These are phyloP conservation scores for Nectriaceae sp. DNA, from an alignment of 2,329 filamentous ascomycete species.

Conservation along the genomic window DNA sequence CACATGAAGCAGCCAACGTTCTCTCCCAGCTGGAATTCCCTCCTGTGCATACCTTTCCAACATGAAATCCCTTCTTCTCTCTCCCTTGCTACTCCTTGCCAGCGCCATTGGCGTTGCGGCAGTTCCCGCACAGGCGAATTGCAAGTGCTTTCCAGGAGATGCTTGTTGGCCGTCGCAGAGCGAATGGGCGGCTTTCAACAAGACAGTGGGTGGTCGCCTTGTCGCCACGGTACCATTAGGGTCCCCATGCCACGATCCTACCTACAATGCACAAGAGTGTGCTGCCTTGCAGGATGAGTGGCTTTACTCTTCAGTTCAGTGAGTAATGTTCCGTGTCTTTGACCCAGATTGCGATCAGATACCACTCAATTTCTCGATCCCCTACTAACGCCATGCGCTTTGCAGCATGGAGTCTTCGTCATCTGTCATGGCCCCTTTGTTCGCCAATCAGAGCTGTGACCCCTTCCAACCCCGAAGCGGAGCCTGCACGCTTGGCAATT, in stretches of 20 bases:
- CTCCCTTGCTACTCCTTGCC: neutral
- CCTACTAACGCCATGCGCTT: neutral
- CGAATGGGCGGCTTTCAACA: constrained; percentile 54
- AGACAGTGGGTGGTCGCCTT: constrained; percentile 50
- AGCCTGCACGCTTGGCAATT: constrained; percentile 46
- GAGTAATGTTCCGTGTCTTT: constrained; percentile 1
- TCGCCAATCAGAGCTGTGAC: constrained; percentile 39
- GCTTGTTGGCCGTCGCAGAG: constrained; percentile 51
- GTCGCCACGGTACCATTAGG: constrained; percentile 55
- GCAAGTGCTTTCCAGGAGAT: constrained; percentile 53
- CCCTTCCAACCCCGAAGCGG: constrained; percentile 39
- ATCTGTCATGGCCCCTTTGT: constrained; percentile 42
- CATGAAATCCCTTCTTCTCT: neutral
- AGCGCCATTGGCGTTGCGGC: neutral
- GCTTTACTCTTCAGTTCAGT: constrained; percentile 38
- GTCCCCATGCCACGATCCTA: constrained; percentile 50
- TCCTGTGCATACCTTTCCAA: neutral
- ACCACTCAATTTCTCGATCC: neutral
- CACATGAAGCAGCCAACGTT: neutral
- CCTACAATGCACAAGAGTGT: constrained; percentile 48
- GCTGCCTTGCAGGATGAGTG: constrained; percentile 36
- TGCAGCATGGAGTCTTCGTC: constrained; percentile 38
- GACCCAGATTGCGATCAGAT: neutral
- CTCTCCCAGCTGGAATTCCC: neutral
- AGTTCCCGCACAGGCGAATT: constrained; percentile 19